Evolutionary conservation across 169 alveolate species (phyloP).

Genomic region (Prorocentrum cordatum): DNA sequence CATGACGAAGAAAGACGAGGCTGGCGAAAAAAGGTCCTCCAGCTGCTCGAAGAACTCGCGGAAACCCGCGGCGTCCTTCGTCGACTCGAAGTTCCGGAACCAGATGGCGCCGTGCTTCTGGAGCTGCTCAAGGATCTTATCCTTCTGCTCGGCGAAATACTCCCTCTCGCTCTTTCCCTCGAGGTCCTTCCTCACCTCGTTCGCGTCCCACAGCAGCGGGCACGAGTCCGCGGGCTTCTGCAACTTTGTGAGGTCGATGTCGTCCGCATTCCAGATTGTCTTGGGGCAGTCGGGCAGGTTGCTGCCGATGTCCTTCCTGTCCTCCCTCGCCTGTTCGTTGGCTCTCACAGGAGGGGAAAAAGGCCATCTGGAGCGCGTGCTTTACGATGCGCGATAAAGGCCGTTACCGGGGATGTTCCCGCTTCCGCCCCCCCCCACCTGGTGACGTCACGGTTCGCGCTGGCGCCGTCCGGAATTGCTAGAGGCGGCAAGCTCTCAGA

Average conservation of each 20-base stretch:
- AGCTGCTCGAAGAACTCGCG: constrained; percentile 40
- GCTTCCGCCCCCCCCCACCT: too few species aligned
- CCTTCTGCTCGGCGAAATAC: constrained; percentile 33
- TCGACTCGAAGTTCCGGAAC: constrained; percentile 64
- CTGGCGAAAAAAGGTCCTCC: too few species aligned
- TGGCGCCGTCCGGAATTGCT: too few species aligned
- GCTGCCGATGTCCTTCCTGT: too few species aligned
- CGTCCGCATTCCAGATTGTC: constrained; percentile 51
- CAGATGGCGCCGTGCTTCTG: constrained; percentile 58
- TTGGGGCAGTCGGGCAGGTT: constrained; percentile 54
- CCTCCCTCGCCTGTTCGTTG: too few species aligned
- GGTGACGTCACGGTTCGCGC: too few species aligned
- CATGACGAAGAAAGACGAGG: too few species aligned
- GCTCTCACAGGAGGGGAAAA: too few species aligned
- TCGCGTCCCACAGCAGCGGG: constrained; percentile 33
- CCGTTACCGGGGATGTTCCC: too few species aligned
- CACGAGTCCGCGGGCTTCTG: constrained; percentile 39
- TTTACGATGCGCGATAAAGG: too few species aligned
- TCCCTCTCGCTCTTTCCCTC: constrained; percentile 13
- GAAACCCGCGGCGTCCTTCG: constrained; percentile 34
- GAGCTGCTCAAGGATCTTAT: constrained; percentile 19
- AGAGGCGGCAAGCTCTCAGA: too few species aligned
- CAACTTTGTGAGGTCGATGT: constrained; percentile 10
- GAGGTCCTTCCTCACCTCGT: background rate
- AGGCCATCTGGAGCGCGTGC: too few species aligned